Conservation (phyloP, 495 filamentous ascomycete genomes). For the Lasiosphaeris hirsuta region DNA sequence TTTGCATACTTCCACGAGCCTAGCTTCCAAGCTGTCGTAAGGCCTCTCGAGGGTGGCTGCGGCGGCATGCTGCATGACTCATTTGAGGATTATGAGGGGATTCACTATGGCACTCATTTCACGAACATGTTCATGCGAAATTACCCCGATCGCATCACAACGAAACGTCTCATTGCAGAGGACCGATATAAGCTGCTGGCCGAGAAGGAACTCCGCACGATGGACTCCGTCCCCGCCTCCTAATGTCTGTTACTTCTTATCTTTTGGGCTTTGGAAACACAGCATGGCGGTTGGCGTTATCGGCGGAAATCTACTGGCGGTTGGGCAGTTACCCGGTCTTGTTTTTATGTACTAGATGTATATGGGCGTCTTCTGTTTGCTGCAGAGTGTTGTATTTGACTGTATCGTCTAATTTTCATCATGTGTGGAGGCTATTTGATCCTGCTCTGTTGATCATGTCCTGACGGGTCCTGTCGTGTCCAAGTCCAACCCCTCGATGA, state of each 20-base stretch:
- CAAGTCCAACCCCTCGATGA: too few species aligned
- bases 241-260: neutral
- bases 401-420: too few species aligned
- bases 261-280: slow-evolving; percentile 4
- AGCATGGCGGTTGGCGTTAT: slow-evolving; percentile 9
- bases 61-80: slow-evolving; percentile 6
- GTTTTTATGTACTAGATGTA: neutral
- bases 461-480: too few species aligned
- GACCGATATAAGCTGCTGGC: slow-evolving; percentile 24
- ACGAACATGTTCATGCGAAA: slow-evolving; percentile 49
- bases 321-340: neutral
- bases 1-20: slow-evolving; percentile 49
- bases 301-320: neutral
- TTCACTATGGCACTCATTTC: slow-evolving; percentile 49
- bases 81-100: slow-evolving; percentile 20
- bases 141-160: slow-evolving; percentile 46
- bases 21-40: slow-evolving; percentile 41
- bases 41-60: slow-evolving; percentile 31
- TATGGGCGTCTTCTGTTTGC: neutral
- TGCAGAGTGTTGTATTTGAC: too few species aligned
- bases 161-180: slow-evolving; percentile 32
- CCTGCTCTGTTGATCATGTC: too few species aligned
- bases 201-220: slow-evolving; percentile 26
- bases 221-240: slow-evolving; percentile 16
- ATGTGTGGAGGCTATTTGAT: too few species aligned